These are phyloP conservation scores for Russula compacta DNA, from an alignment of 768 basidiomycete genomes.

Conservation along the genomic window DNA sequence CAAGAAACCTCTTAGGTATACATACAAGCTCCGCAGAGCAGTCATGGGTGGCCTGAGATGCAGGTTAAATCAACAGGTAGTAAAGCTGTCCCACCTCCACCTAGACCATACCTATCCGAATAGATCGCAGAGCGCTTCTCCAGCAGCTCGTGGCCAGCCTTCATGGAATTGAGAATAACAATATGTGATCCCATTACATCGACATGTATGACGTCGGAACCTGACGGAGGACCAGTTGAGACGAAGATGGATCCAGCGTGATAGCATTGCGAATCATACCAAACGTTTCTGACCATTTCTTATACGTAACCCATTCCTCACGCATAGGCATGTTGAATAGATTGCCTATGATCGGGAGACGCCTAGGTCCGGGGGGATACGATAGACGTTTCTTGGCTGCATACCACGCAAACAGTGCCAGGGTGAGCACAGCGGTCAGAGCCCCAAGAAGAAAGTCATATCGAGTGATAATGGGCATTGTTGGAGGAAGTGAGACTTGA, in stretches of 20 bases:
- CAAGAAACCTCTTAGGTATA: neutral
- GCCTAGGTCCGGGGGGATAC: constrained; percentile 15
- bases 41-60: neutral
- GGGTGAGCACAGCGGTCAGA: neutral
- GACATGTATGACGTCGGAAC: constrained; percentile 19
- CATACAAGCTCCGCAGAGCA: neutral
- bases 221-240: neutral
- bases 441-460: neutral
- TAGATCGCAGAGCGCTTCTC: constrained; percentile 22
- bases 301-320: constrained; percentile 17
- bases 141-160: constrained; percentile 23
- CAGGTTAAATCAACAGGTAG: neutral
- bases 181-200: constrained; percentile 19
- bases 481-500: neutral
- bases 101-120: constrained; percentile 5
- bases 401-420: neutral
- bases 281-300: constrained; percentile 10
- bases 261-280: constrained; percentile 7
- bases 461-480: neutral
- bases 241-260: neutral
- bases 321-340: constrained; percentile 15
- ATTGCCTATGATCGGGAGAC: constrained; percentile 20
- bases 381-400: neutral
- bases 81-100: neutral
- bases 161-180: constrained; percentile 21